A percentile compares a stretch with the other conserved stretches of the same genome.
Conservation (phyloP, 2,329 filamentous ascomycete species). For the Fusarium sp. region DNA sequence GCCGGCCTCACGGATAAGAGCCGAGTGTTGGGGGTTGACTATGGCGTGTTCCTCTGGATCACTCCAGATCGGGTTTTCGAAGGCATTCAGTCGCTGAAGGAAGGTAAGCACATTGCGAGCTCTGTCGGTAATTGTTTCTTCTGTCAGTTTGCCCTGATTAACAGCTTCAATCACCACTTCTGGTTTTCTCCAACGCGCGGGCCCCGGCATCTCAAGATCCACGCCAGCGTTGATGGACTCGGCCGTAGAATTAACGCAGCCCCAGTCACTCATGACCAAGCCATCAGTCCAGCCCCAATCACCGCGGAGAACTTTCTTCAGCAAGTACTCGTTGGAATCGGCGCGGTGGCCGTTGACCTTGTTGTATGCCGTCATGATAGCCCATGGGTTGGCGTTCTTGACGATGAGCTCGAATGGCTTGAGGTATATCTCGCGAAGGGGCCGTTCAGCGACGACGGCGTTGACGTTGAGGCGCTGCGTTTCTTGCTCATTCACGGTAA, state of each 20-base stretch:
- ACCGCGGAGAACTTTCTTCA: constrained; percentile 52
- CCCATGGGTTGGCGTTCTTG: constrained; percentile 54
- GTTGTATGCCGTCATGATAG: constrained; percentile 51
- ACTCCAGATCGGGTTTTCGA: constrained; percentile 37
- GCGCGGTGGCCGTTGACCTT: constrained; percentile 56
- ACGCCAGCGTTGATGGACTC: constrained; percentile 48
- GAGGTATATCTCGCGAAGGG: constrained; percentile 47
- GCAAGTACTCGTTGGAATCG: constrained; percentile 42
- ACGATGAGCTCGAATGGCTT: constrained; percentile 56
- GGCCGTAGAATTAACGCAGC: constrained; percentile 47
- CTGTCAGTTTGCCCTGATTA: constrained; percentile 43
- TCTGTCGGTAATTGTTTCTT: constrained; percentile 45
- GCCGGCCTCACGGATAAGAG: constrained; percentile 45
- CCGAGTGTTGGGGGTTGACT: constrained; percentile 48
- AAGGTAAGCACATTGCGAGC: constrained; percentile 47
- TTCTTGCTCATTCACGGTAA: constrained; percentile 55
- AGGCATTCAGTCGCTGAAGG: constrained; percentile 44
- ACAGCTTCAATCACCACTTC: constrained; percentile 48
- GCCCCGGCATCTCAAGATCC: constrained; percentile 54
- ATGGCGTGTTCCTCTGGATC: constrained; percentile 44
- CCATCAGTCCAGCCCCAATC: constrained; percentile 57
- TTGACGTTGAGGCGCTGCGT: constrained; percentile 44
- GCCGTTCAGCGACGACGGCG: constrained; percentile 40
- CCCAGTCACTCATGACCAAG: constrained; percentile 54
- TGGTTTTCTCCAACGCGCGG: constrained; percentile 45